Conservation (phyloP, 352 stramenopile genomes). For the Plasmopara halstedii region DNA sequence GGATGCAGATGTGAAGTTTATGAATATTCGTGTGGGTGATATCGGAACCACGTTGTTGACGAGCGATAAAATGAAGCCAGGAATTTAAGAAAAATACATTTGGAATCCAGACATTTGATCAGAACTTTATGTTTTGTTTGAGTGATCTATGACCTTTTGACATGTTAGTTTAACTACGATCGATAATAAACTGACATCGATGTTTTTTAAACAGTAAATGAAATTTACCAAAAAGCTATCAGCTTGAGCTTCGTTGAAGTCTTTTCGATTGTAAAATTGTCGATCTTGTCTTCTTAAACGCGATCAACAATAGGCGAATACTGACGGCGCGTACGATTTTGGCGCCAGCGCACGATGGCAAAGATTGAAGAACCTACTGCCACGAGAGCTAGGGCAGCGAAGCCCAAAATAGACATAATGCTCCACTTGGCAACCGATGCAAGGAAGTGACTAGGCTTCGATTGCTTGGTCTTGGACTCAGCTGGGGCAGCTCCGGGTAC, state of each 20-base stretch:
- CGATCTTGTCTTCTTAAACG: conserved; percentile 15
- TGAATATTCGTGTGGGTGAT: conserved; percentile 65
- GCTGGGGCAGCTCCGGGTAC: conserved; percentile 14
- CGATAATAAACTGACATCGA: too few species aligned
- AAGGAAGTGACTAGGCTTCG: conserved; percentile 16
- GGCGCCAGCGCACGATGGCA: conserved; percentile 24
- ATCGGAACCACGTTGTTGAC: conserved; percentile 55
- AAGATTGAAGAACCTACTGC: conserved; percentile 19
- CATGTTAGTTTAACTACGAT: too few species aligned
- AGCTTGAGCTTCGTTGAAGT: too few species aligned
- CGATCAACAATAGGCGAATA: conserved; percentile 43
- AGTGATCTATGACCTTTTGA: too few species aligned
- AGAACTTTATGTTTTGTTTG: too few species aligned
- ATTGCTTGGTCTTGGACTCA: conserved; percentile 7
- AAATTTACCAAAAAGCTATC: too few species aligned
- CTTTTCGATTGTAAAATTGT: too few species aligned
- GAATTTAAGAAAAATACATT: too few species aligned
- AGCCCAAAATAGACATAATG: conserved; percentile 18
- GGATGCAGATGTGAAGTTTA: conserved; percentile 57
- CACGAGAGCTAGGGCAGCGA: conserved; percentile 12
- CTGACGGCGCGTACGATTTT: conserved; percentile 24
- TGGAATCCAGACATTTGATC: too few species aligned
- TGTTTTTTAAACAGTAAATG: too few species aligned
- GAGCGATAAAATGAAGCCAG: too few species aligned
- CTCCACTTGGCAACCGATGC: conserved; percentile 26